These are phyloP conservation scores for Saccharomycopsis vini DNA, from an alignment of 805 yeast genomes.

Conservation along the genomic window DNA sequence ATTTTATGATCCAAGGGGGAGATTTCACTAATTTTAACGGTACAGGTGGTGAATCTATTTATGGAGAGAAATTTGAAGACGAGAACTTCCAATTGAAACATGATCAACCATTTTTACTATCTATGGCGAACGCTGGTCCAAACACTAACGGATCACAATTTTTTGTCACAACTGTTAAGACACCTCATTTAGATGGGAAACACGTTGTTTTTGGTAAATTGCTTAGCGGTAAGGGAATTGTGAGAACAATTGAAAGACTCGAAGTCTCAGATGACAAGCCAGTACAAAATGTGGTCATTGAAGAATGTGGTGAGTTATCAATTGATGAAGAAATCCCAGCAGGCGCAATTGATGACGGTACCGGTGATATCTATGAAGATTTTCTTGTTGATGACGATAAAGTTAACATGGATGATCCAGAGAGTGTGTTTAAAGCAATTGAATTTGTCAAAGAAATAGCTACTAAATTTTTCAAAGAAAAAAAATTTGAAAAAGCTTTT, in stretches of 20 bases:
- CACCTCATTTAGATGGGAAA: conserved; percentile 92
- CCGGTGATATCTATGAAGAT: conserved; percentile 79
- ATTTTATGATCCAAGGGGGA: conserved; percentile 93
- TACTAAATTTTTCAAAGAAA: conserved; percentile 61
- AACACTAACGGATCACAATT: conserved; percentile 95
- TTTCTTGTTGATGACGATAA: conserved; percentile 63
- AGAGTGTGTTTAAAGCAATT: conserved; percentile 59
- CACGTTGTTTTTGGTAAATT: conserved; percentile 96
- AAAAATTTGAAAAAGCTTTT: conserved; percentile 47
- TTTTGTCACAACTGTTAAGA: conserved; percentile 83
- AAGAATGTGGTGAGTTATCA: conserved; percentile 64
- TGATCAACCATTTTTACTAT: conserved; percentile 75
- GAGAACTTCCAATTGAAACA: conserved; percentile 75
- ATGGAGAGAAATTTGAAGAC: conserved; percentile 83
- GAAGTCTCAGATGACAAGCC: conserved; percentile 73
- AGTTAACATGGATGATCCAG: conserved; percentile 51
- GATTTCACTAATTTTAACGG: conserved; percentile 72
- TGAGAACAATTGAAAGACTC: conserved; percentile 65
- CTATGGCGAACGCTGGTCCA: conserved; percentile 97
- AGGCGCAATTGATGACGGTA: conserved; percentile 54
- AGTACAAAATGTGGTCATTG: conserved; percentile 54
- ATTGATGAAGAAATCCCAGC: conserved; percentile 45
- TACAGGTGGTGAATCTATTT: conserved; percentile 76
- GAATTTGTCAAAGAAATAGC: conserved; percentile 66
- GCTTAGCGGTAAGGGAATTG: conserved; percentile 69